phyloP scores from a whole-genome alignment of 176 grass and related monocot genomes.

The Eleusine indica region DNA sequence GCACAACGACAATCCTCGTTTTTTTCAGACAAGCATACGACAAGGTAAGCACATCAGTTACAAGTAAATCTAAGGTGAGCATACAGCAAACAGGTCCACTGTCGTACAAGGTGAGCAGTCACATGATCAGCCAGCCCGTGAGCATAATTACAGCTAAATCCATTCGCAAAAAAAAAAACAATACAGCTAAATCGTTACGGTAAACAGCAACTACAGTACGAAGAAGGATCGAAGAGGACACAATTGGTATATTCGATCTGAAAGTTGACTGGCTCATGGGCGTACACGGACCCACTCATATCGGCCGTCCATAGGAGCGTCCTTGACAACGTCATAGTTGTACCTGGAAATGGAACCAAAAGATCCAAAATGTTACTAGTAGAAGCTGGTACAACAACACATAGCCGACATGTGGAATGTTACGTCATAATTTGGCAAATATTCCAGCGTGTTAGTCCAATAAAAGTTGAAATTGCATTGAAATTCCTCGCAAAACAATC shows the following conservation, averaged over 20 bases:
- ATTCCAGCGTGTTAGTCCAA: background rate
- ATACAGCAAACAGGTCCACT: background rate
- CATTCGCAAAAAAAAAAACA: too few relatives aligned
- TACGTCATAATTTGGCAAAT: background rate
- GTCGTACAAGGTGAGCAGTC: slow-evolving; percentile 18
- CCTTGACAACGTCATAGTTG: slow-evolving; percentile 59
- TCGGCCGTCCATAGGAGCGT: slow-evolving; percentile 57
- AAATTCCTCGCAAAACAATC: background rate
- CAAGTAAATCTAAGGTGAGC: background rate
- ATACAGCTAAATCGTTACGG: background rate
- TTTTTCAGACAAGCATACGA: background rate
- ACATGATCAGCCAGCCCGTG: slow-evolving; percentile 36
- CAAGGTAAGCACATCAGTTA: background rate
- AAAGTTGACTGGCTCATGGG: slow-evolving; percentile 46
- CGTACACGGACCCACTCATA: slow-evolving; percentile 53
- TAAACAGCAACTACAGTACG: background rate
- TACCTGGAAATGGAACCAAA: slow-evolving; percentile 49
- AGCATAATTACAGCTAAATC: slow-evolving; percentile 25
- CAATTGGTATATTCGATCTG: slow-evolving; percentile 26
- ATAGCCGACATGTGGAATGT: background rate
- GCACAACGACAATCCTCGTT: background rate
- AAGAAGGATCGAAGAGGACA: slow-evolving; percentile 18
- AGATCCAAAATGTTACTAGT: slow-evolving; percentile 40
- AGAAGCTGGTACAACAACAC: too few relatives aligned
- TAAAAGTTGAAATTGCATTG: background rate